A percentile compares a stretch with the other conserved stretches of the same genome.
Evolutionary conservation across 1,139 yeast species (phyloP).

Genomic region (Hansenula lynferdii): DNA sequence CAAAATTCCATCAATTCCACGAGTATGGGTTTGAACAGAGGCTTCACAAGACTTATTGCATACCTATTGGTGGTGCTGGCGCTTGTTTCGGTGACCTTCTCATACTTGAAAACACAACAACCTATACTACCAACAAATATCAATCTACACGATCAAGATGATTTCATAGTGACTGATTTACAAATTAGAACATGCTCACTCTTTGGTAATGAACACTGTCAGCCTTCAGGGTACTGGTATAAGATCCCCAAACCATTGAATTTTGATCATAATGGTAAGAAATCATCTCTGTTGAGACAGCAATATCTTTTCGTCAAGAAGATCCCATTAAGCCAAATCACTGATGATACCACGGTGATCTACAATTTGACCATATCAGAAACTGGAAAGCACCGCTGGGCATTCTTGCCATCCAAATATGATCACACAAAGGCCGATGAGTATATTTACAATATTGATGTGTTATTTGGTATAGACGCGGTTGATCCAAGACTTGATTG

Average conservation of each 20-base stretch:
- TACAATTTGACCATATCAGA: background rate
- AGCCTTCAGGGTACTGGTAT: conserved; percentile 7
- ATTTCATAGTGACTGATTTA: conserved; percentile 7
- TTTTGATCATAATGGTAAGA: conserved; percentile 6
- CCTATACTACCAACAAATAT: background rate
- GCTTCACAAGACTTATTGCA: background rate
- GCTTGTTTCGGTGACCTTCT: background rate
- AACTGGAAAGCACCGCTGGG: background rate
- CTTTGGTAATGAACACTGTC: conserved; percentile 4
- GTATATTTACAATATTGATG: conserved; percentile 40
- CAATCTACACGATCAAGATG: conserved; percentile 4
- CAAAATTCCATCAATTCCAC: no score
- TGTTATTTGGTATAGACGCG: conserved; percentile 68
- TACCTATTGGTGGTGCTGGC: background rate
- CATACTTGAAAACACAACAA: background rate
- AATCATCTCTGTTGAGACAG: conserved; percentile 4
- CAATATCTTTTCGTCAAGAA: conserved; percentile 11
- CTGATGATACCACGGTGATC: conserved; percentile 3
- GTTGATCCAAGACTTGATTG: conserved; percentile 77
- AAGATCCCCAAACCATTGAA: conserved; percentile 10
- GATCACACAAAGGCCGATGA: conserved; percentile 27
- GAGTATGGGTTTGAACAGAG: no score
- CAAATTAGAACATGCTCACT: conserved; percentile 7
- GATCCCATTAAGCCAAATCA: background rate
- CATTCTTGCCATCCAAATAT: conserved; percentile 31